Evolutionary conservation across 192 early-diverging fungal species (phyloP).

Genomic region (Dimargaris verticillata): DNA sequence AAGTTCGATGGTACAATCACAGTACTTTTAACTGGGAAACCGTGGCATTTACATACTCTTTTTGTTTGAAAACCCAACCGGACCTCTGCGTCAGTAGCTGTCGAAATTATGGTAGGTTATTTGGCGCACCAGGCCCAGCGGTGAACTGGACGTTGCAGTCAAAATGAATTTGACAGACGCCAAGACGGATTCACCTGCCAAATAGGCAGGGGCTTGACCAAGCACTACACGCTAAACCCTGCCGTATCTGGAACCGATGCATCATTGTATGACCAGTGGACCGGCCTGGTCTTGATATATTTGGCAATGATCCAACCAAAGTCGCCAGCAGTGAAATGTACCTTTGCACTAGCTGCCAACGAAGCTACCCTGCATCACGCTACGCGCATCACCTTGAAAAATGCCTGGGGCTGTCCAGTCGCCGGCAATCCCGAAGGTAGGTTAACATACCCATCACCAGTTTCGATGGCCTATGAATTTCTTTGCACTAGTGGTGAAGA

Average conservation of each 20-base stretch:
- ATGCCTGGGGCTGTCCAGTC: slow-evolving; percentile 59
- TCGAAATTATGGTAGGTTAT: slow-evolving; percentile 4
- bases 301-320: slow-evolving; percentile 8
- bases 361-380: slow-evolving; percentile 57
- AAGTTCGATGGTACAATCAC: no score
- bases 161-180: neutral
- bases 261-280: neutral
- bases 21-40: no score
- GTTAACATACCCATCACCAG: neutral
- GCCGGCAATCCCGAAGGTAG: neutral
- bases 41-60: neutral
- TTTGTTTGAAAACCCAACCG: neutral
- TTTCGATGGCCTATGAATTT: neutral
- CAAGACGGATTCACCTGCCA: neutral
- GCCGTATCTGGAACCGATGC: neutral
- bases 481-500: neutral
- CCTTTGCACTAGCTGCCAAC: slow-evolving; percentile 68
- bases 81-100: neutral
- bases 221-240: neutral
- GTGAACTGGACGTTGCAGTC: neutral
- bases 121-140: neutral
- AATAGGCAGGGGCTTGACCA: neutral
- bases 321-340: slow-evolving; percentile 26
- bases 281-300: neutral
- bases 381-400: slow-evolving; percentile 88